Base-by-base conservation (phyloP, 2,329 filamentous ascomycete species). In the Calonectria montana region DNA sequence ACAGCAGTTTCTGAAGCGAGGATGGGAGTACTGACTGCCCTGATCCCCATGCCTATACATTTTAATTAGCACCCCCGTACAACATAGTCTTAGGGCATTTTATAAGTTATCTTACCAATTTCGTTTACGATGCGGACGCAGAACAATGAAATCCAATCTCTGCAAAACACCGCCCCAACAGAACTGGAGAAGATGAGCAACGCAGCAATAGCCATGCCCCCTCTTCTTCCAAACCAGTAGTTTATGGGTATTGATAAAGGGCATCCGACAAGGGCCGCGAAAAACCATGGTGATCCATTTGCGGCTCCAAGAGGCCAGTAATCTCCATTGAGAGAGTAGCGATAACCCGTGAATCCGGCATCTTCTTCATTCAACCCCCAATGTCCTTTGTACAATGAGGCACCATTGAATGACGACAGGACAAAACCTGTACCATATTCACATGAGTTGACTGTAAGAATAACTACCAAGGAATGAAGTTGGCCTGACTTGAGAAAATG, bases 11-110 rank as follows among this genome's bases (percentile, higher is more conserved):
- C 86, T 21, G 83, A 84, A 3, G 85, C 85, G 4, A 87, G 78
- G 12, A 87, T 86, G 0, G 86, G 84, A 0, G 85, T 85, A 59
- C 84, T 87, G 21, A 87, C 84, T 2, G 85, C 85, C 72, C 87
- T 87, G 16, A 87, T 80, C 0, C 86, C 85, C 86, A 87, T 87
- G 4, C 84, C 85, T 82, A 55, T 27, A 12, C 4, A n/a, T 1
- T 12, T 2, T 31, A 13, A 31, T 76, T 10, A 71, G 61, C 5
- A 2, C 10, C 16, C 29, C 12, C 21, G 18, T 43, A 4, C n/a
- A 43, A 3, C 4, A 16, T n/a, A 1, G 13, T 2, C 6, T 15
- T 27, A 23, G 23, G 8, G 8, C 16, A n/a, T 62, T n/a, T 12
- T 2, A 9, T 21, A 3, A 7, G 16, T 8, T 55, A 2, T 74